phyloP scores from a whole-genome alignment of 2,329 filamentous ascomycete species.

The Tolypocladium sp. region DNA sequence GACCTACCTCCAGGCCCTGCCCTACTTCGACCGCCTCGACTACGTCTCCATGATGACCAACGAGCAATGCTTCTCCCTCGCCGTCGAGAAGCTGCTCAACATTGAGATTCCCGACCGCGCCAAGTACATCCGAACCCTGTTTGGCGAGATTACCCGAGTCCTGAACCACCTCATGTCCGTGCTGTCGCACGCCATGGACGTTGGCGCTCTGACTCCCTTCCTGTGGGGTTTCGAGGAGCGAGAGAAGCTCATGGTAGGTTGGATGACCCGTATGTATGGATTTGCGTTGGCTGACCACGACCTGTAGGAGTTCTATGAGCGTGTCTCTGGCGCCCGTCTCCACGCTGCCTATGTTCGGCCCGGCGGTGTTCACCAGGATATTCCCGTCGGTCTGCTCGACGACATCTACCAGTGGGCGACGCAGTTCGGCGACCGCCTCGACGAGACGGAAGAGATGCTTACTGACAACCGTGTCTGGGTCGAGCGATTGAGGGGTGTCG shows the following conservation, averaged over 20 bases:
- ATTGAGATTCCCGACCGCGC: constrained; percentile 90
- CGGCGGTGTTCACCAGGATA: constrained; percentile 91
- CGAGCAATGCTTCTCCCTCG: constrained; percentile 93
- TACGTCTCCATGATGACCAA: constrained; percentile 99
- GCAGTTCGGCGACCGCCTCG: constrained; percentile 95
- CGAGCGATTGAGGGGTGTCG: constrained; percentile 80
- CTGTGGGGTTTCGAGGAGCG: constrained; percentile 99
- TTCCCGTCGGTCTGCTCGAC: constrained; percentile 87
- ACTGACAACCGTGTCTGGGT: constrained; percentile 99
- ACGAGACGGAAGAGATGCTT: constrained; percentile 96
- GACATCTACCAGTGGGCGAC: constrained; percentile 99
- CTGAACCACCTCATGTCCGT: constrained; percentile 98
- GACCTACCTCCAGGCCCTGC: constrained; percentile 94
- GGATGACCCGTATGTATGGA: not conserved
- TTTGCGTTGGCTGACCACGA: not conserved
- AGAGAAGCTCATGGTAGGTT: constrained; percentile 94
- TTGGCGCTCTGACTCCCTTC: constrained; percentile 95
- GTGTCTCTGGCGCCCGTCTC: constrained; percentile 93
- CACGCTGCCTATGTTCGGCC: constrained; percentile 96
- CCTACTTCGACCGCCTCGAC: constrained; percentile 97
- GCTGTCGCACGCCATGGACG: constrained; percentile 96
- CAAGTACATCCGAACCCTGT: constrained; percentile 94
- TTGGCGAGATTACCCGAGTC: constrained; percentile 87
- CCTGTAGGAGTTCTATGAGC: constrained; percentile 95
- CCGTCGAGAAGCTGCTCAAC: constrained; percentile 96